Evolutionary conservation across 1,139 yeast species (phyloP), one percentile per base, ranked within the genome.

Genomic region (Zygosaccharomyces pseudobailii): DNA sequence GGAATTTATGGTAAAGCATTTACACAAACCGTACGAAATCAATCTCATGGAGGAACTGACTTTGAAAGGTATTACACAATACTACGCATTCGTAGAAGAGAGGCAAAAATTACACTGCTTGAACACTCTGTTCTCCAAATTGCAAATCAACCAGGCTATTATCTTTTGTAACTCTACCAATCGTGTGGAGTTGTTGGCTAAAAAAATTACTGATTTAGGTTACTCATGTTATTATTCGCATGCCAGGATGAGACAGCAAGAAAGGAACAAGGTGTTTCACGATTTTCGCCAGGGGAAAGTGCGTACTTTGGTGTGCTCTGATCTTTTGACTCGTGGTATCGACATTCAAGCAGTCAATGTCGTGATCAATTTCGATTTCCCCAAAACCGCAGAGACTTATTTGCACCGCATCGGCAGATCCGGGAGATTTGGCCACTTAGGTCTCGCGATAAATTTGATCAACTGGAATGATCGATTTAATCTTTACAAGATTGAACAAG

Each of bases 301-400:
- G 63, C 86, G 98, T 73, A 92, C 94, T 64, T 78, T 92, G 63
- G 98, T 92, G 34, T 92, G 98, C 71, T 87, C 97, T 0, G 98
- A 94, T 73, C 77, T 92, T 57, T 79, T 94, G 59, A 92, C 98
- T 33, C 87, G 98, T 78, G 98, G 98, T 80, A 92, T 92, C 61
- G 99, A 92, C 76, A 92, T 92, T 61, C 98, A 94, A 71, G 97
- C 97, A 9, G 99, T 92, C 55, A 94, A 94, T 65, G 98, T 92
- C 42, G 98, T 92, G 48, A 87, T 92, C 62, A 92, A 92, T 71
- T 94, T 92, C 69, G 98, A 92, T 71, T 92, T 92, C 82, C 98
- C 99, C 53, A 92, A 92, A 70, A 89, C 87, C 50, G 97, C 97
- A 7, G 98, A 92, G 71, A 92, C 97, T 37, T 92, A 92, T 69